Percentiles rank a stretch among this genome's conserved stretches.
Evolutionary conservation across 2,329 filamentous ascomycete species (phyloP).

Genomic region (Aspergillus neoniger): DNA sequence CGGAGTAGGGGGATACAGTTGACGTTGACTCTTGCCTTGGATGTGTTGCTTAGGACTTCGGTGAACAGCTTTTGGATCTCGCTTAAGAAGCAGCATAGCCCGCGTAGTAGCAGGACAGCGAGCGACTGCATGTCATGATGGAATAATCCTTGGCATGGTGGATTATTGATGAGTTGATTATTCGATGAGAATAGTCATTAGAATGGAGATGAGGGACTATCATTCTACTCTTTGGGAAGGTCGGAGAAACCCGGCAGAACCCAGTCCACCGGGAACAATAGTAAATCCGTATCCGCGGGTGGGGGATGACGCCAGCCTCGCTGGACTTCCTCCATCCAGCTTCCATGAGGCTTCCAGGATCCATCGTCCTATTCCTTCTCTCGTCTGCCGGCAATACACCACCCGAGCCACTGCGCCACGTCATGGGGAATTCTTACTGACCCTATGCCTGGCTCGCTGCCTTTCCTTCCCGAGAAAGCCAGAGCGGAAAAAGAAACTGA

Average conservation of each 20-base stretch:
- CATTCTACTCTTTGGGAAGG: background rate
- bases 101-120: no score
- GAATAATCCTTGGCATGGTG: background rate
- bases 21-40: background rate
- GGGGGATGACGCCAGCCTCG: conserved; percentile 8
- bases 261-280: background rate
- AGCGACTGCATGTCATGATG: conserved; percentile 6
- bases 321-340: background rate
- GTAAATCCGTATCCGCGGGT: background rate
- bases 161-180: conserved; percentile 3
- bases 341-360: background rate
- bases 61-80: background rate
- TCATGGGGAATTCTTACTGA: background rate
- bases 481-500: background rate
- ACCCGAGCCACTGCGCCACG: conserved; percentile 12
- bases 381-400: background rate
- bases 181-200: background rate
- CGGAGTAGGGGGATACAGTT: conserved; percentile 3
- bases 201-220: background rate
- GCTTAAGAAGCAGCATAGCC: background rate
- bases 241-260: background rate
- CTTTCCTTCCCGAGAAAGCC: background rate
- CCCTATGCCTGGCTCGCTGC: background rate
- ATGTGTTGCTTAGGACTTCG: background rate
- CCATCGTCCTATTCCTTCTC: conserved; percentile 3